Evolutionary conservation across 768 basidiomycete species (phyloP).

Genomic region (Pilatotrama ljubarskyi): DNA sequence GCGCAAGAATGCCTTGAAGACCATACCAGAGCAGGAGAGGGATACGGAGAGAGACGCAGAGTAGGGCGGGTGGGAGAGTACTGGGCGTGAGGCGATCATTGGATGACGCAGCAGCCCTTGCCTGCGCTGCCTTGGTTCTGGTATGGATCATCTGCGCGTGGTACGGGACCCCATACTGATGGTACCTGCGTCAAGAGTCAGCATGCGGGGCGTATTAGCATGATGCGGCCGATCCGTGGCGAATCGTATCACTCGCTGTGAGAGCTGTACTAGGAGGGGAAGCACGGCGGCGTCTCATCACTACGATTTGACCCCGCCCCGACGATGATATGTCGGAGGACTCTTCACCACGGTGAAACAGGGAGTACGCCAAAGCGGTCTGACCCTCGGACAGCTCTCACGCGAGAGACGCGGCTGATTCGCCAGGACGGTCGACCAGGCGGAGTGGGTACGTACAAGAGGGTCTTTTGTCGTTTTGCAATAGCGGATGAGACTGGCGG

Average conservation of each 20-base stretch:
- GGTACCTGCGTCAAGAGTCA: constrained; percentile 58
- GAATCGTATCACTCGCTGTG: background rate
- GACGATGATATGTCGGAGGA: no score
- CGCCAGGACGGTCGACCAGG: background rate
- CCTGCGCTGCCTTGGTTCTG: constrained; percentile 57
- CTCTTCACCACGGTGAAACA: no score
- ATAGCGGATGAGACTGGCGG: constrained; percentile 80
- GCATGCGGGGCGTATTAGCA: constrained; percentile 9
- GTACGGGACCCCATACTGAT: constrained; percentile 91
- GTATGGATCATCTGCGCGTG: constrained; percentile 91
- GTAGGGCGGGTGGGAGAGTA: background rate
- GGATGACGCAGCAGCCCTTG: constrained; percentile 33
- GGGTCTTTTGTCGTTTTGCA: constrained; percentile 93
- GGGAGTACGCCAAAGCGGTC: no score
- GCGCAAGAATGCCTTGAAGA: constrained; percentile 6
- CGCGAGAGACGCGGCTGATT: background rate
- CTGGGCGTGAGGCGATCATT: constrained; percentile 25
- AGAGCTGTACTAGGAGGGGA: constrained; percentile 9
- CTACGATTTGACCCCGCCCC: no score
- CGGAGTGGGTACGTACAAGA: constrained; percentile 54
- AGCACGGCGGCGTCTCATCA: background rate
- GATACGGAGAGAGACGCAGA: background rate
- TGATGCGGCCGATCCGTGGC: background rate
- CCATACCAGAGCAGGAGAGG: constrained; percentile 9
- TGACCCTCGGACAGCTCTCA: background rate